These are phyloP conservation scores for Amyloporia xantha DNA, from an alignment of 768 basidiomycete genomes.

Conservation along the genomic window DNA sequence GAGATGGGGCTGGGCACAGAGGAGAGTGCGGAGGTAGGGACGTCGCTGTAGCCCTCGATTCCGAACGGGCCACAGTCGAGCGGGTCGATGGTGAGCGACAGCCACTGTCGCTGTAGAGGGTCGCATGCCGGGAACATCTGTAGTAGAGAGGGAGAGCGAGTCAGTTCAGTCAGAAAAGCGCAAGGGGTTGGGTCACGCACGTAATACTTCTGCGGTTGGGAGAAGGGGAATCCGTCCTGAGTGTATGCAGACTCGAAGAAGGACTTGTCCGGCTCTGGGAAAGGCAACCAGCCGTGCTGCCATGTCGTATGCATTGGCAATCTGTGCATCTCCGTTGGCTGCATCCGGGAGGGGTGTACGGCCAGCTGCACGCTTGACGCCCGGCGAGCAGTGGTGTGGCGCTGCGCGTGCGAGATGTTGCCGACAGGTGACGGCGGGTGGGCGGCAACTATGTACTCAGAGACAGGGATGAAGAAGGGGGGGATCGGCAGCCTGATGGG, in stretches of 20 bases:
- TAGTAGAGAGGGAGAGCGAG: too few species aligned
- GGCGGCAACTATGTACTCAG: constrained; percentile 19
- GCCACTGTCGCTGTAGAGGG: too few species aligned
- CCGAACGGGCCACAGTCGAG: too few species aligned
- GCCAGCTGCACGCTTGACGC: constrained; percentile 43
- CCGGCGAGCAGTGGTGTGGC: constrained; percentile 38
- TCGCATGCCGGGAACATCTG: too few species aligned
- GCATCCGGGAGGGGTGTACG: constrained; percentile 21
- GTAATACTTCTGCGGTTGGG: constrained; percentile 13
- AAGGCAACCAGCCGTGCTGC: constrained; percentile 39
- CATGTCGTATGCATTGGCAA: constrained; percentile 18
- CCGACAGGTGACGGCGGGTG: constrained; percentile 39
- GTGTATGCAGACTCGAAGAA: constrained; percentile 42
- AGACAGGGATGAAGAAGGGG: constrained; percentile 30
- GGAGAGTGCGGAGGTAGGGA: too few species aligned
- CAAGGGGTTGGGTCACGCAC: too few species aligned
- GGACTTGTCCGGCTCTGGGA: constrained; percentile 43
- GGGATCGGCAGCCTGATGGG: constrained; percentile 39
- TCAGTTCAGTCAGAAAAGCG: too few species aligned
- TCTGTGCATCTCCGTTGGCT: constrained; percentile 8
- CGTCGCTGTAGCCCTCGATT: too few species aligned
- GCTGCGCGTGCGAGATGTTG: constrained; percentile 38
- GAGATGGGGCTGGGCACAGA: constrained; percentile 6
- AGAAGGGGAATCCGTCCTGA: constrained; percentile 18
- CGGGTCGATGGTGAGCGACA: too few species aligned